Conservation (phyloP, 352 stramenopile species). For the Globisporangium nunn region DNA sequence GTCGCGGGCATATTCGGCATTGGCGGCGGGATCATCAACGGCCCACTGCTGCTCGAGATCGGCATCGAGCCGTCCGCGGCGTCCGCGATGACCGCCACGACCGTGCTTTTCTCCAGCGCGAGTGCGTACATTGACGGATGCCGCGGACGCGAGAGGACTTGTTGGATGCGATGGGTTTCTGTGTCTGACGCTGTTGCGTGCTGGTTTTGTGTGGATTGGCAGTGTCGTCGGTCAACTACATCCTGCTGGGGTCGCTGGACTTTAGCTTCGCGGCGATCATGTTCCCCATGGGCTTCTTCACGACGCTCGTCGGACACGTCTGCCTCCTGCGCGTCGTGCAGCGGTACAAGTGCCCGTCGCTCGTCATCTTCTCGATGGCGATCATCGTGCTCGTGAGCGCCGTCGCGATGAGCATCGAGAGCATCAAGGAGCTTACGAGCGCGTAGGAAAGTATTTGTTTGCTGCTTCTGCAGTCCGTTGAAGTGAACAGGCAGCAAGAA, state of each 20-base stretch:
- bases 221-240: constrained; percentile 68
- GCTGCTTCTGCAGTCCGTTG: too few relatives aligned
- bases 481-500: too few relatives aligned
- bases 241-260: constrained; percentile 43
- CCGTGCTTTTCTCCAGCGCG: constrained; percentile 59
- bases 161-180: not conserved
- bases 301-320: constrained; percentile 49
- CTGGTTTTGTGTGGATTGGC: not conserved
- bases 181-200: not conserved
- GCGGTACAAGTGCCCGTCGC: constrained; percentile 53
- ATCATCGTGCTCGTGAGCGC: constrained; percentile 55
- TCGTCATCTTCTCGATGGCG: constrained; percentile 70
- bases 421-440: constrained; percentile 22
- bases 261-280: constrained; percentile 35
- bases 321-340: constrained; percentile 42
- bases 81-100: constrained; percentile 85
- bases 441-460: not conserved
- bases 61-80: constrained; percentile 78
- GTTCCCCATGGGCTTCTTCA: constrained; percentile 51
- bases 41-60: constrained; percentile 92
- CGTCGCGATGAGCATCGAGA: constrained; percentile 57
- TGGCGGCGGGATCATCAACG: constrained; percentile 93
- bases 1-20: constrained; percentile 94
- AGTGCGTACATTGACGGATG: constrained; percentile 29
- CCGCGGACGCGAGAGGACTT: too few relatives aligned